A percentile compares a stretch with the other conserved stretches of the same genome.
phyloP scores from a whole-genome alignment of 257 asterid species.

The Salvia rosmarinus region DNA sequence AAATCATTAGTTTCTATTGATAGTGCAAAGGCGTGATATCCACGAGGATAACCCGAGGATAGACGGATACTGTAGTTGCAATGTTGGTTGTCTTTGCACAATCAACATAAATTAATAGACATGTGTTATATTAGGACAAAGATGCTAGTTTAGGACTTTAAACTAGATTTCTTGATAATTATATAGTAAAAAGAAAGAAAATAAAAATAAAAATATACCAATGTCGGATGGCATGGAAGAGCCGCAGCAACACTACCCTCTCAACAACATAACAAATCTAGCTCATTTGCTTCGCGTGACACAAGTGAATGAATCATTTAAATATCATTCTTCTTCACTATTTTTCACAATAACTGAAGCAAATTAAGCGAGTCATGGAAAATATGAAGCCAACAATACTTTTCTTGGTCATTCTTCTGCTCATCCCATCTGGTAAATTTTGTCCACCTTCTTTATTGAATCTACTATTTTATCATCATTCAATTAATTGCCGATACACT shows the following conservation, averaged over 20 bases:
- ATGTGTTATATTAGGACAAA: too few relatives aligned
- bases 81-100: too few relatives aligned
- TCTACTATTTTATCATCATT: neutral
- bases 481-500: neutral
- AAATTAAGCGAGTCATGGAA: neutral
- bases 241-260: neutral
- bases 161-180: too few relatives aligned
- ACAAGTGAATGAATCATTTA: neutral
- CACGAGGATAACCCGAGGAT: too few relatives aligned
- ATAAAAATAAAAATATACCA: neutral
- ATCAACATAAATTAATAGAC: too few relatives aligned
- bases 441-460: too few relatives aligned
- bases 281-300: neutral
- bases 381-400: neutral
- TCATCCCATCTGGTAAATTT: slow-evolving; percentile 14
- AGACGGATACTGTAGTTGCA: too few relatives aligned
- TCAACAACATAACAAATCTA: neutral
- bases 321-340: neutral
- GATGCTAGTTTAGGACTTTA: too few relatives aligned
- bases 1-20: too few relatives aligned
- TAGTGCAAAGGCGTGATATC: too few relatives aligned
- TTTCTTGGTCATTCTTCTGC: neutral
- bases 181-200: too few relatives aligned
- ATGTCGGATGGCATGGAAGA: neutral
- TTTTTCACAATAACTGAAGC: too few relatives aligned